Evolutionary conservation across 495 filamentous ascomycete species (phyloP), one percentile per base, ranked within the genome.

Genomic region (Tuber umbilicatum): DNA sequence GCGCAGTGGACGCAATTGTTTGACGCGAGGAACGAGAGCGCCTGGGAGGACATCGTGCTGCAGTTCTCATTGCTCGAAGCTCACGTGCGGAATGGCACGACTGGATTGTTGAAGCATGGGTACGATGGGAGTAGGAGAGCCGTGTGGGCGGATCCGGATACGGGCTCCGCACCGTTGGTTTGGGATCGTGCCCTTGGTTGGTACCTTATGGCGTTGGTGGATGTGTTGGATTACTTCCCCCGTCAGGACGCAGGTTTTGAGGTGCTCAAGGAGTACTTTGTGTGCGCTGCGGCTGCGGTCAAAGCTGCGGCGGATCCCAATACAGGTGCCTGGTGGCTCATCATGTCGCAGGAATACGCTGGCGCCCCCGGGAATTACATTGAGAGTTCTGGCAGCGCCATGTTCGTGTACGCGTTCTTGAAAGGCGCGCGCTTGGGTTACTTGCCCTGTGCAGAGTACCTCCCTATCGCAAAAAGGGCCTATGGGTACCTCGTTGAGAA

Each of bases 111-210:
- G 9, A 84, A 85, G 41, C 88, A 90, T 74, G 89, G 89, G 16
- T 90, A 90, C 74, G 89, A 90, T 70, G 86, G 86, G 41, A 84
- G 84, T 21, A 85, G 84, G 70, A 84, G 75, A 16, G 87, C 88
- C 14, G 83, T 85, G 0, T 90, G 89, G 89, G 88, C 88, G 7
- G 84, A 88, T 72, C 83, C 85, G 0, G 73, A 84, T 3, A 89
- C 87, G 10, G 88, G 89, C 43, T 87, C 86, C 2, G 84, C 85
- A 38, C 88, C 87, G 7, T 80, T 86, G 19, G 87, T 88, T 37
- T 90, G 89, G 89, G 83, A 85, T 72, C 84, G 89, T 23, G 85
- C 88, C 0, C 81, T 89, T 27, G 89, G 88, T 0, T 90, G 88
- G 89, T 90, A 89, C 73, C 80, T 87, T 41, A 87, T 89, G 85